Conservation (phyloP, 257 asterid species). For the Scutellaria baicalensis region DNA sequence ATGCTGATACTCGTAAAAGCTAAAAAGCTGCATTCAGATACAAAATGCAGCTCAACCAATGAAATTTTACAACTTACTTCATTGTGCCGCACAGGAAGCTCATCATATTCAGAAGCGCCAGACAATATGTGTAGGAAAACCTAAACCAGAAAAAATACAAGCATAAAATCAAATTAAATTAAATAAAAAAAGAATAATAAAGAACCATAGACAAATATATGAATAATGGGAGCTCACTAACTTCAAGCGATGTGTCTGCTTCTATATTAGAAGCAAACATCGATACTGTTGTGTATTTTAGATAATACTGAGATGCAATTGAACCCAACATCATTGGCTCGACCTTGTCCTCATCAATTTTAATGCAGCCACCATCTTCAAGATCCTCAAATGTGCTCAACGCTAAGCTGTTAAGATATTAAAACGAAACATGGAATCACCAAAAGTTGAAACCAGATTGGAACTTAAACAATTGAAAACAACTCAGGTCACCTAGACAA, state of each 20-base stretch:
- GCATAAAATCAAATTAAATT: background rate
- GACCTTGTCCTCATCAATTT: constrained; percentile 72
- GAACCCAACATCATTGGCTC: constrained; percentile 97
- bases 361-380: constrained; percentile 94
- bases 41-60: constrained; percentile 1
- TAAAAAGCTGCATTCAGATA: background rate
- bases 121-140: constrained; percentile 76
- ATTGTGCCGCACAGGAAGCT: constrained; percentile 94
- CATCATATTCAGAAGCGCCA: constrained; percentile 95
- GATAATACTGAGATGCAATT: constrained; percentile 88
- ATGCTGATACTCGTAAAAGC: too few species aligned
- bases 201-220: background rate
- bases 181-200: background rate
- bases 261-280: constrained; percentile 94
- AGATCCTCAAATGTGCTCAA: constrained; percentile 88
- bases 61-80: constrained; percentile 50
- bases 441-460: constrained; percentile 7
- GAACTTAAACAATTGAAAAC: constrained; percentile 9
- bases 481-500: constrained; percentile 62
- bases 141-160: constrained; percentile 25
- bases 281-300: constrained; percentile 84
- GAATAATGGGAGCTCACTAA: constrained; percentile 29
- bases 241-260: constrained; percentile 88
- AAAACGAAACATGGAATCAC: constrained; percentile 4
- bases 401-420: constrained; percentile 49